phyloP scores from a whole-genome alignment of 2,329 filamentous ascomycete species.

The Aspergillus ochraceus region DNA sequence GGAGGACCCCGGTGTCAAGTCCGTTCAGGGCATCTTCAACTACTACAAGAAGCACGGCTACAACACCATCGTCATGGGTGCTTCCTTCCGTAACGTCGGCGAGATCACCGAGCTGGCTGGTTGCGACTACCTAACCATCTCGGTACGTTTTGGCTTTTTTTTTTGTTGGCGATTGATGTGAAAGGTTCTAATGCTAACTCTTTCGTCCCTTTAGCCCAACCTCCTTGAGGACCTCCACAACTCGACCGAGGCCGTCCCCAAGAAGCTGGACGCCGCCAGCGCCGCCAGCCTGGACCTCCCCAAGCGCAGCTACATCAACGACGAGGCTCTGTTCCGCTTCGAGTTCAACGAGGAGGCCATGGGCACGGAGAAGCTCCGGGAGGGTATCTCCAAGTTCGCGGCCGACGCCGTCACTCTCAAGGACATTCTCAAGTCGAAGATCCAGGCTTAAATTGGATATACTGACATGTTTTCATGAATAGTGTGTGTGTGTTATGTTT shows the following conservation, averaged over 20 bases:
- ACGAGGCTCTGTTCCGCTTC: conserved; percentile 93
- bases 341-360: conserved; percentile 99
- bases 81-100: conserved; percentile 92
- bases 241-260: conserved; percentile 75
- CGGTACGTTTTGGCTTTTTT: conserved; percentile 57
- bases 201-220: conserved; percentile 65
- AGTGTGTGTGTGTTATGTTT: conserved; percentile 1
- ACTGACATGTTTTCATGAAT: conserved; percentile 6
- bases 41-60: conserved; percentile 99
- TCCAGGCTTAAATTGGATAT: conserved; percentile 49
- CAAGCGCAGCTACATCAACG: conserved; percentile 87
- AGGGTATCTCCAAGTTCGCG: conserved; percentile 99
- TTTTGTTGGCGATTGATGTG: not conserved
- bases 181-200: conserved; percentile 16
- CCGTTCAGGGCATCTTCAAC: conserved; percentile 93
- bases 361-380: conserved; percentile 98
- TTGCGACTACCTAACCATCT: conserved; percentile 98
- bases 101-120: conserved; percentile 98
- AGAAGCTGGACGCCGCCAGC: conserved; percentile 79
- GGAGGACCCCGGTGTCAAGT: conserved; percentile 95
- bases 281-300: conserved; percentile 71
- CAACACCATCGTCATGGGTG: conserved; percentile 99
- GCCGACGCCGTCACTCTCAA: conserved; percentile 94
- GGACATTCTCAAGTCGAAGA: conserved; percentile 85
- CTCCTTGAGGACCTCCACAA: conserved; percentile 93